Percentiles rank a stretch among this genome's conserved stretches.
Conservation (phyloP, 768 basidiomycete species). For the Gymnopilus dilepis region DNA sequence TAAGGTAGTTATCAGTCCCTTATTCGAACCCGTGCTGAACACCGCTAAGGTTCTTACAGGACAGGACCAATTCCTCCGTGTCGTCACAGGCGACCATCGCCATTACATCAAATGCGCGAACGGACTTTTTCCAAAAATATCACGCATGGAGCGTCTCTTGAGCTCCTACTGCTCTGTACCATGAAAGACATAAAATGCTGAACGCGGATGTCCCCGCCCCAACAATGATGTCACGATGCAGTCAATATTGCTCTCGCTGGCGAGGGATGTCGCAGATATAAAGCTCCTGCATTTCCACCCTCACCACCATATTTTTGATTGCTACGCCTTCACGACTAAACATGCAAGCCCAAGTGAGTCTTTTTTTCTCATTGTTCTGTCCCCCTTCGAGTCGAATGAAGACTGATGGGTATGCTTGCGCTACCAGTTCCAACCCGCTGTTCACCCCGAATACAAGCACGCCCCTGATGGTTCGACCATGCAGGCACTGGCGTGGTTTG, state of each 20-base stretch:
- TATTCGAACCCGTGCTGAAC: too few relatives aligned
- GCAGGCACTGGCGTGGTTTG: conserved; percentile 76
- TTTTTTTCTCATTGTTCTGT: too few relatives aligned
- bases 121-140: not conserved
- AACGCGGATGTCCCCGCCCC: not conserved
- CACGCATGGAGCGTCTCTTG: not conserved
- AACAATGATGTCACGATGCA: conserved; percentile 11
- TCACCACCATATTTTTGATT: not conserved
- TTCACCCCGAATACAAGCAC: conserved; percentile 50
- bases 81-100: too few relatives aligned
- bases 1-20: too few relatives aligned
- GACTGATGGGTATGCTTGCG: too few relatives aligned
- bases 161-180: not conserved
- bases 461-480: conserved; percentile 60
- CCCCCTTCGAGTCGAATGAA: too few relatives aligned
- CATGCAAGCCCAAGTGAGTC: conserved; percentile 8
- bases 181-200: not conserved
- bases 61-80: too few relatives aligned
- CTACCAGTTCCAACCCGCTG: conserved; percentile 26
- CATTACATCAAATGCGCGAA: too few relatives aligned
- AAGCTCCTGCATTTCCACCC: not conserved
- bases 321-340: not conserved
- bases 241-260: not conserved
- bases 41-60: too few relatives aligned
- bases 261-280: not conserved